phyloP scores from a whole-genome alignment of 148 eudicot genomes.

The Rhododendron vialii region DNA sequence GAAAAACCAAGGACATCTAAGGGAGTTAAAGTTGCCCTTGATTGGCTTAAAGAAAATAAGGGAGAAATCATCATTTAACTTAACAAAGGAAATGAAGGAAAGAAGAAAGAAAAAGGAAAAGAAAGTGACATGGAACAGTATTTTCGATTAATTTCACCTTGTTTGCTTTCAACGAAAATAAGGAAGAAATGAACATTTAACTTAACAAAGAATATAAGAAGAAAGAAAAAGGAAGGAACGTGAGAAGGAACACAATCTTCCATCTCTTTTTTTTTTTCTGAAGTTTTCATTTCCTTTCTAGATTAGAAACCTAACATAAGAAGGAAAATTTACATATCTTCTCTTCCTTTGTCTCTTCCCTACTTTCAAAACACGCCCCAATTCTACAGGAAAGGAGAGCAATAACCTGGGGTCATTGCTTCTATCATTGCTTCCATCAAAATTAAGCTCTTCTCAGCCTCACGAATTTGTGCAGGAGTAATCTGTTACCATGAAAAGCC shows the following conservation, averaged over 20 bases:
- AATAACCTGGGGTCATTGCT: constrained; percentile 89
- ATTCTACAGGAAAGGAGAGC: neutral
- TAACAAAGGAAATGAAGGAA: neutral
- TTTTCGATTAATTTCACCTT: neutral
- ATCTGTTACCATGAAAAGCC: constrained; percentile 40
- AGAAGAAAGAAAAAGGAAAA: neutral
- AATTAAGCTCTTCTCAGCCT: constrained; percentile 89
- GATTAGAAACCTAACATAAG: neutral
- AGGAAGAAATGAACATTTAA: neutral
- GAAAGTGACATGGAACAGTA: neutral
- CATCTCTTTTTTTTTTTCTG: neutral
- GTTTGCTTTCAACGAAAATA: neutral
- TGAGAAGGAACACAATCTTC: neutral
- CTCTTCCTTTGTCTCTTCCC: neutral
- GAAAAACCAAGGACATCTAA: neutral
- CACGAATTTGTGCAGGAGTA: constrained; percentile 95
- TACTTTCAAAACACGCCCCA: neutral
- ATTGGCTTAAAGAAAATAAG: neutral
- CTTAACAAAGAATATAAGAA: neutral
- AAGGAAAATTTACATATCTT: neutral
- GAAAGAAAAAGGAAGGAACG: neutral
- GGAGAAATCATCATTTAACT: neutral
- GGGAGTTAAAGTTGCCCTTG: neutral
- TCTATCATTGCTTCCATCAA: constrained; percentile 93
- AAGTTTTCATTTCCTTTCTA: neutral